Percentiles rank a stretch among this genome's conserved stretches.
Conservation (phyloP, 2,329 filamentous ascomycete species). For the Penicillium sp. region DNA sequence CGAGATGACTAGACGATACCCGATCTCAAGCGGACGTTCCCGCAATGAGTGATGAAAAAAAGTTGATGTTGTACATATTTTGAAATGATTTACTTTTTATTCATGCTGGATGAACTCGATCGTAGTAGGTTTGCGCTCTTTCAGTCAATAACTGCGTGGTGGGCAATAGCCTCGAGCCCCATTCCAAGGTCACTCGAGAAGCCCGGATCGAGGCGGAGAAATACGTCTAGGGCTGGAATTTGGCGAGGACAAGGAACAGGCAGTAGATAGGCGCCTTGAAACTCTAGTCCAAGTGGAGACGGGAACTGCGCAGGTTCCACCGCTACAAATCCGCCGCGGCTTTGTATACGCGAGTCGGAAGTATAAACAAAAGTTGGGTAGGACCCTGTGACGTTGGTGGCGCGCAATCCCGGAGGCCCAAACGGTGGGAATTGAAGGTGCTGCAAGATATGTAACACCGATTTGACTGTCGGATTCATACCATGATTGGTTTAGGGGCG, state of each 20-base stretch:
- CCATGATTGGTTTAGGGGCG: neutral
- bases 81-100: constrained; percentile 16
- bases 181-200: neutral
- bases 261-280: neutral
- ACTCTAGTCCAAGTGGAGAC: too few species aligned
- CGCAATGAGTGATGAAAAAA: constrained; percentile 35
- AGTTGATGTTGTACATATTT: constrained; percentile 29
- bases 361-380: neutral
- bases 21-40: constrained; percentile 21
- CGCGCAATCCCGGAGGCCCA: neutral
- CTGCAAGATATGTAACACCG: neutral
- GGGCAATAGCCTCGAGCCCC: neutral
- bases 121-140: too few species aligned
- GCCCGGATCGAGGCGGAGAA: neutral
- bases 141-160: neutral
- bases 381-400: constrained; percentile 14
- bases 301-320: neutral
- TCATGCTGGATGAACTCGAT: neutral
- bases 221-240: neutral
- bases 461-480: neutral
- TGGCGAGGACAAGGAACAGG: neutral
- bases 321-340: neutral
- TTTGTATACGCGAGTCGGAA: neutral
- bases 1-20: constrained; percentile 36
- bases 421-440: neutral